Conservation (phyloP, 176 grass and related monocot species). For the barley (Hordeum vulgare) region MorexV3_pseudomolecules_assembly NC_058520.1:587997238-587997737, state of each 20-base stretch:
- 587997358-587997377: background rate
- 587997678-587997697: background rate
- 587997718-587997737: too few species aligned
- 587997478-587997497: too few species aligned
- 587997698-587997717: too few species aligned
- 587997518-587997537: too few species aligned
- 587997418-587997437: background rate
- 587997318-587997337: background rate
- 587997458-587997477: too few species aligned
- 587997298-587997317: background rate
- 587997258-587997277: background rate
- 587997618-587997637: background rate
- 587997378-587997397: background rate
- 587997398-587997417: background rate
- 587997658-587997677: background rate
- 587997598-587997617: background rate
- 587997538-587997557: background rate
- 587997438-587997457: background rate
- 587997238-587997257: background rate
- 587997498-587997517: too few species aligned
- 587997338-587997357: background rate
- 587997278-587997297: background rate
- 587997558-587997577: background rate
- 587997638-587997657: background rate
- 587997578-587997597: background rate